Evolutionary conservation across 2,329 filamentous ascomycete genomes (phyloP).

Genomic region (Cercospora zeina): DNA sequence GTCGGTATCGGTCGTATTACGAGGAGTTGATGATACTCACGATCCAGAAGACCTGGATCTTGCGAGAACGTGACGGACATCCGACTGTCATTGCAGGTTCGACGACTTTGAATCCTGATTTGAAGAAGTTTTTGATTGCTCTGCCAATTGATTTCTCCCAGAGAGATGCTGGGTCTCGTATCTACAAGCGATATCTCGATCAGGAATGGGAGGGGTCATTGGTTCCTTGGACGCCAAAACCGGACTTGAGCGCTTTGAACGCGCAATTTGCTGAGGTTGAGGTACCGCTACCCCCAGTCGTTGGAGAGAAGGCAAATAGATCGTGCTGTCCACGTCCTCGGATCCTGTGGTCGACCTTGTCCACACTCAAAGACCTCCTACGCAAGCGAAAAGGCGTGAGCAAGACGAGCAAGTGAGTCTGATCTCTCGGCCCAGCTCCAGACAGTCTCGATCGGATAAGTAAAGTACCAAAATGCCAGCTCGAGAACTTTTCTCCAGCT

Average conservation of each 20-base stretch:
- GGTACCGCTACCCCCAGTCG: not conserved
- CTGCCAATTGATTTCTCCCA: not conserved
- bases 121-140: not conserved
- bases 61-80: constrained; percentile 1
- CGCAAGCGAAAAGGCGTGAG: not conserved
- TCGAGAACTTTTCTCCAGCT: not conserved
- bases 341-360: not conserved
- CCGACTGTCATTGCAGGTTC: not conserved
- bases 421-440: not conserved
- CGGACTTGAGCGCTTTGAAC: not conserved
- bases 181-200: not conserved
- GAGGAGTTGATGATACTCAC: not conserved
- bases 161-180: not conserved
- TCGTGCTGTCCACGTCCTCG: not conserved
- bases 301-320: not conserved
- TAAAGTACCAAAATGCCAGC: not conserved
- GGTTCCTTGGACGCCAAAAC: not conserved
- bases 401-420: not conserved
- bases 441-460: not conserved
- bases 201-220: not conserved
- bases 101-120: not conserved
- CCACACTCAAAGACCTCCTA: not conserved
- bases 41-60: not conserved
- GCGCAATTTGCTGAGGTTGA: not conserved
- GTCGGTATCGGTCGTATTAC: not conserved